Base-by-base conservation (phyloP, 495 filamentous ascomycete species). In the Daldinia concentrica region DNA sequence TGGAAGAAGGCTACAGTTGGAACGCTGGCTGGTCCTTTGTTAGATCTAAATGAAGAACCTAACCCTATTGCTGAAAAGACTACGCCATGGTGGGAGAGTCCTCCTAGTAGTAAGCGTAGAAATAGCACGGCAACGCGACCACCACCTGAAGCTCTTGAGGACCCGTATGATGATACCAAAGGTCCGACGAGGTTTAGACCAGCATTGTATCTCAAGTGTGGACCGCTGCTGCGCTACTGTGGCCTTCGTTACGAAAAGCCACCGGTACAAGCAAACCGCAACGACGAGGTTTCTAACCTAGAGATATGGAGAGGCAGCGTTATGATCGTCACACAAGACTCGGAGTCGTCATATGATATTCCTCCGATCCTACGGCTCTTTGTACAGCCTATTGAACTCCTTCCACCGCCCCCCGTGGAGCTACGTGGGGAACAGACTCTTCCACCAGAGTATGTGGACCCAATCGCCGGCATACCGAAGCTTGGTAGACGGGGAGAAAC, bases 281-380 rank as follows among this genome's bases (percentile, higher is more conserved):
- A 79, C 37, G 80, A 73, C 41, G 79, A 80, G 1, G 71, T 79
- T 50, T 66, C 81, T 39, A 85, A 88, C 61, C 86, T 89, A 64
- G 93, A 97, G 65, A 90, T 93, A 26, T 99, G 95, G 95, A 88
- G 93, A 79, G 95, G 95, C 27, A 94, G 88, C 65, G 84, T 98
- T 29, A 92, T 99, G 92, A 95, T 98, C 64, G 93, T 98, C 34
- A 98, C 95, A 0, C 84, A 86, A 37, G 95, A 98, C 74, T 85
- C 87, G 8, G 83, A 90, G 26, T 97, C 94, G 4, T 90, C 89
- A 2, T 97, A 97, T 76, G 87, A 92, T n/a, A 86, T 87, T 22
- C 83, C 86, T 7, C 95, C 95, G 17, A 90, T 85, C 4, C 80
- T 98, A 61, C 86, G 93, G 50, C 75, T 99, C 4, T 99, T 97